Evolutionary conservation across 2,329 filamentous ascomycete species (phyloP).

Genomic region (Fusarium irregulare): DNA sequence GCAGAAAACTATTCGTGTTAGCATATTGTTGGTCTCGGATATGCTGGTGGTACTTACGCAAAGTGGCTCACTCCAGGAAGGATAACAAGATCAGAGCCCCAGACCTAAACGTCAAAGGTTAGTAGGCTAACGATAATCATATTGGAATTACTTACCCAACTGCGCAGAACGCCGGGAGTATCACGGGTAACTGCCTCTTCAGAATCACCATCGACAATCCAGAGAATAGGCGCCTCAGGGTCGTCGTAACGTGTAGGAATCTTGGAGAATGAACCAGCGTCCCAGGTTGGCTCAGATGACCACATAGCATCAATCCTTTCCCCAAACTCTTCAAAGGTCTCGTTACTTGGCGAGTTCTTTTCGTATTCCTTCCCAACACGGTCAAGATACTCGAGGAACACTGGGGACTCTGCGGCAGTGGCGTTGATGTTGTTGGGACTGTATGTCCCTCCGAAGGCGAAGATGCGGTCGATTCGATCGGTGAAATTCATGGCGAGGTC

Average conservation of each 20-base stretch:
- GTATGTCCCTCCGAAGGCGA: background rate
- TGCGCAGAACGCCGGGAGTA: background rate
- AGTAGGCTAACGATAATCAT: background rate
- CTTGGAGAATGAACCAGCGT: background rate
- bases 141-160: background rate
- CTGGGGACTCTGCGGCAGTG: background rate
- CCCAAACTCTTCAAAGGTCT: background rate
- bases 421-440: background rate
- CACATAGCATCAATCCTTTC: background rate
- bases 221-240: background rate
- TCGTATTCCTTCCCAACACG: background rate
- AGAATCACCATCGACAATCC: slow-evolving; percentile 1
- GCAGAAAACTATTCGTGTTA: background rate
- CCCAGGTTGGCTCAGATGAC: background rate
- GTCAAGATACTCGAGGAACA: background rate
- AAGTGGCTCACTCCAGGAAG: slow-evolving; percentile 10
- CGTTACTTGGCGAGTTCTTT: background rate
- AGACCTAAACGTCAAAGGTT: background rate
- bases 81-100: background rate
- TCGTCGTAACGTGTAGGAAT: background rate
- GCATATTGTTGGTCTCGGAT: background rate
- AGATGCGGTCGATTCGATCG: background rate
- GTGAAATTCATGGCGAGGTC: slow-evolving; percentile 6
- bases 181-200: slow-evolving; percentile 3
- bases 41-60: background rate